Conservation (phyloP, 2,329 filamentous ascomycete species). For the Colletotrichum sansevieriae region DNA sequence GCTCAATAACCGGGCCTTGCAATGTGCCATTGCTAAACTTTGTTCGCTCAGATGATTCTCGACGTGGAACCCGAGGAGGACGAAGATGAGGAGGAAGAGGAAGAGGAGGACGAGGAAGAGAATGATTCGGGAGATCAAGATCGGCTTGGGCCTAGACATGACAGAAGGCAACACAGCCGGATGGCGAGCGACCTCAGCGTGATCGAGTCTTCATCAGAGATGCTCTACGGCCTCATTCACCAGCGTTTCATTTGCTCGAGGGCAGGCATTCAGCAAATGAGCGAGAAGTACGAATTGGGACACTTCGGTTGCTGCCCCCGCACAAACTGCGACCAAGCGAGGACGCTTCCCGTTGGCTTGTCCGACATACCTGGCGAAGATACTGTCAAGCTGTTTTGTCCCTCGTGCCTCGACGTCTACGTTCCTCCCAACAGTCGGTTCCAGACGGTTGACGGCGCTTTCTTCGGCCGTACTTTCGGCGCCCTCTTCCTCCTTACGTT, state of each 20-base stretch:
- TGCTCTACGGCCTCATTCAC: conserved; percentile 98
- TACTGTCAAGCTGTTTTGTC: conserved; percentile 98
- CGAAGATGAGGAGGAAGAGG: conserved; percentile 87
- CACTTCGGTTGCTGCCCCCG: conserved; percentile 98
- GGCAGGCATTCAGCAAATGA: conserved; percentile 98
- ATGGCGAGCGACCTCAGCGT: conserved; percentile 94
- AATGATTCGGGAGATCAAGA: conserved; percentile 77
- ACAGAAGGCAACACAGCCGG: conserved; percentile 83
- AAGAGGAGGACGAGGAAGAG: conserved; percentile 79
- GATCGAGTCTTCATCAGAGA: conserved; percentile 97
- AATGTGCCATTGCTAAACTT: conserved; percentile 41
- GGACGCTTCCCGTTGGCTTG: conserved; percentile 91
- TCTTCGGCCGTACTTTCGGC: conserved; percentile 97
- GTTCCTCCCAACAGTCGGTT: conserved; percentile 97
- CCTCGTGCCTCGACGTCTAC: conserved; percentile 96
- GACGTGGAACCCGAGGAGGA: conserved; percentile 98
- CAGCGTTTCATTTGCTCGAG: conserved; percentile 98
- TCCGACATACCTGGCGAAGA: conserved; percentile 97
- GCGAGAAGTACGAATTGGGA: conserved; percentile 96
- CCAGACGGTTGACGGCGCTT: conserved; percentile 96
- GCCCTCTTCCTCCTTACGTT: conserved; percentile 99
- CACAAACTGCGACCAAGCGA: conserved; percentile 89
- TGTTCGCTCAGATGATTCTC: conserved; percentile 81
- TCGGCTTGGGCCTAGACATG: conserved; percentile 62
- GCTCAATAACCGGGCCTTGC: not conserved